Percentiles rank a stretch among this genome's conserved stretches.
Conservation (phyloP, 257 asterid species). For the Solanum pennellii region DNA sequence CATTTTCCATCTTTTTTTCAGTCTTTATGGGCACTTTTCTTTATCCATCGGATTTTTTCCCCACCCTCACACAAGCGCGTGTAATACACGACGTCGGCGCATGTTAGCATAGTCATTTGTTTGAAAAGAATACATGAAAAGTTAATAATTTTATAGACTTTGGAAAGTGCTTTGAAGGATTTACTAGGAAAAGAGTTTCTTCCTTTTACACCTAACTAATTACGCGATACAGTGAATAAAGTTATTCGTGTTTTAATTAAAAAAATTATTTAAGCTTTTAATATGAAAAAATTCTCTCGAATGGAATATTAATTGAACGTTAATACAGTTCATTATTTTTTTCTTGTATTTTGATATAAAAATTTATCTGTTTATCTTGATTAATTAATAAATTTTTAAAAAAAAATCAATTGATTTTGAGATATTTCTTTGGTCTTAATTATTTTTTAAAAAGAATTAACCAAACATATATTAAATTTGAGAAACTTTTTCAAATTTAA, state of each 20-base stretch:
- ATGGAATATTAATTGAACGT: too few species aligned
- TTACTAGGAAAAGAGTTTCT: background rate
- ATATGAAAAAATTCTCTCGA: too few species aligned
- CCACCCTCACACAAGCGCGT: constrained; percentile 30
- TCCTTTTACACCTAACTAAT: too few species aligned
- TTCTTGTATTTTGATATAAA: too few species aligned
- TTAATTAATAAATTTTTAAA: too few species aligned
- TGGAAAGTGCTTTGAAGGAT: background rate
- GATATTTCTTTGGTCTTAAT: too few species aligned
- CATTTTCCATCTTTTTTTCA: background rate
- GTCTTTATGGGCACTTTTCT: background rate
- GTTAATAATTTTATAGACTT: background rate
- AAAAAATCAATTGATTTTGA: too few species aligned
- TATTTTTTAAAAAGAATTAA: too few species aligned
- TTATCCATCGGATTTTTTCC: background rate
- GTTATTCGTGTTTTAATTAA: fast-evolving
- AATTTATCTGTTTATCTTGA: too few species aligned
- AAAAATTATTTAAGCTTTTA: fast-evolving
- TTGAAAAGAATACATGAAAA: background rate
- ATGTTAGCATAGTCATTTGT: background rate
- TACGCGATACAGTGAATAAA: fast-evolving
- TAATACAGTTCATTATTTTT: too few species aligned
- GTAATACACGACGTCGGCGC: constrained; percentile 33
- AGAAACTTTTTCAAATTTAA: too few species aligned
- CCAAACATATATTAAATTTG: background rate